Evolutionary conservation across 2,329 filamentous ascomycete species (phyloP), one percentile per base, ranked within the genome.

Genomic region (Trichoderma guizhouense): DNA sequence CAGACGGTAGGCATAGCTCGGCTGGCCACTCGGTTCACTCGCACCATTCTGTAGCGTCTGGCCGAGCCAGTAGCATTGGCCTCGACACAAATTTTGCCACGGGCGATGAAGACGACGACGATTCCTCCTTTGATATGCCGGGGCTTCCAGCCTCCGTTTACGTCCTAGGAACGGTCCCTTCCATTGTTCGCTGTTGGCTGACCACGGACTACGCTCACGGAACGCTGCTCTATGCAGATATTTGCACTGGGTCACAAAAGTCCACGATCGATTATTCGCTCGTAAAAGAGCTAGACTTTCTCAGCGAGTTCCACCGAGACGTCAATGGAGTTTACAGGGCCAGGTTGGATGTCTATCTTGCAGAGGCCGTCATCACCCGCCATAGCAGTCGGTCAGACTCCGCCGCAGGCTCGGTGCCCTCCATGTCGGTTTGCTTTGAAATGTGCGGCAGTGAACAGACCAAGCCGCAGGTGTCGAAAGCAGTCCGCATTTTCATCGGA

Each of bases 161-260:
- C 79, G 88, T 97, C 67, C 86, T 98, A 18, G 94, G 95, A 14
- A 92, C 95, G 7, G 94, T 97, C 7, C 96, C 96, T 7, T 93
- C 94, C 34, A 97, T 99, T 75, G 93, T 98, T 71, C 92, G 96
- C 73, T 99, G 96, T 84, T 98, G 96, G 95, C 86, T 98, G 76
- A 95, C 93, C 30, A 92, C 91, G 43, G 91, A 93, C 77, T 98
- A 97, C 82, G 95, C 94, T 15, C 95, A 97, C 79, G 91, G 92
- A 75, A 92, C 94, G 11, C 87, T 98, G 18, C 86, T 98, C 6
- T 98, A 98, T 79, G 96, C 95, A 43, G 95, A 94, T 39, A 86
- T 98, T 3, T 98, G 96, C 81, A 95, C 93, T 2, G 96, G 95
- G 2, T 97, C 96, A 6, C 94, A 95, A 80, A 91, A 90, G 76